Evolutionary conservation across 768 basidiomycete species (phyloP).

Genomic region (Podaxis sp.): DNA sequence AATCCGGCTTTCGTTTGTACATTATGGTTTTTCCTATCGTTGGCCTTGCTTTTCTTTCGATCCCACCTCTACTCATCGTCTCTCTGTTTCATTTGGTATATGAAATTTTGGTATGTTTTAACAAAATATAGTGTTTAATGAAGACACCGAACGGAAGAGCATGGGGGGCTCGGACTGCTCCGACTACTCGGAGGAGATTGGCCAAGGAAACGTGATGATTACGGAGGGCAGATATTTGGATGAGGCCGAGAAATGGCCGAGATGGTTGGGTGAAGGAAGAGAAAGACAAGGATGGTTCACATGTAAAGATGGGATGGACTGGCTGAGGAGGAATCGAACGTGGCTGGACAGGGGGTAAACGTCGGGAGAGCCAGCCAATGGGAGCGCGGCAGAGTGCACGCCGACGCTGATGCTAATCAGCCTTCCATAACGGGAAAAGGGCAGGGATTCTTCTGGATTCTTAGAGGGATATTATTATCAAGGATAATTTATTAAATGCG

Average conservation of each 20-base stretch:
- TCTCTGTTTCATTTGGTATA: not conserved
- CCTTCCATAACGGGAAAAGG: conserved; percentile 16
- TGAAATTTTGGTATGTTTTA: not conserved
- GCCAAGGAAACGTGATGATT: not conserved
- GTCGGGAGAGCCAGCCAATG: conserved; percentile 13
- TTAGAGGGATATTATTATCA: conserved; percentile 17
- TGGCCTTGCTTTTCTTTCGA: not conserved
- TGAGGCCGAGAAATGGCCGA: conserved; percentile 3
- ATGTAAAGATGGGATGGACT: not conserved
- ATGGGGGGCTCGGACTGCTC: not conserved
- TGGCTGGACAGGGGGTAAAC: conserved; percentile 8
- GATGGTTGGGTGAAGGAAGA: no score
- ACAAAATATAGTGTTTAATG: not conserved
- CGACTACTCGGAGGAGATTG: not conserved
- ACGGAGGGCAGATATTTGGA: not conserved
- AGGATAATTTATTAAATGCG: conserved; percentile 6
- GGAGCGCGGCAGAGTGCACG: not conserved
- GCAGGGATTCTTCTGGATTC: conserved; percentile 8
- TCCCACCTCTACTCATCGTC: not conserved
- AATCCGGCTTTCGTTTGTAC: not conserved
- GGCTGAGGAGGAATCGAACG: not conserved
- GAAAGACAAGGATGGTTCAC: not conserved
- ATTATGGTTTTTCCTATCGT: not conserved
- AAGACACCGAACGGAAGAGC: not conserved
- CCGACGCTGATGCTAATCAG: not conserved